phyloP scores from a whole-genome alignment of 305 asterid species.

The Fraxinus sp. region DNA sequence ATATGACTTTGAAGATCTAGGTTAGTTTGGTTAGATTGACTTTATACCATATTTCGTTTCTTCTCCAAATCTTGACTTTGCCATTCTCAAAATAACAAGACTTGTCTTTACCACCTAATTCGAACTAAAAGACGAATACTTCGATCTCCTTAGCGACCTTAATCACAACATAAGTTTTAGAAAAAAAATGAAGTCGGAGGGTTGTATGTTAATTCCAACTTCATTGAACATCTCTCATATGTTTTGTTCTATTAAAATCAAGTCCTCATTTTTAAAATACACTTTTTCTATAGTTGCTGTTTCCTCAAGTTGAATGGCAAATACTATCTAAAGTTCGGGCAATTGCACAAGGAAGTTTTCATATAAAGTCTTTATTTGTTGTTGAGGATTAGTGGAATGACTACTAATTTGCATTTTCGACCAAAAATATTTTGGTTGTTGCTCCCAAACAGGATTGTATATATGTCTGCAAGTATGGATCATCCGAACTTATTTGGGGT shows the following conservation, averaged over 20 bases:
- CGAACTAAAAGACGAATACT: too few relatives aligned
- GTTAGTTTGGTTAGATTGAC: too few relatives aligned
- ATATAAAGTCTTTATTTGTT: too few relatives aligned
- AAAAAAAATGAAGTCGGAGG: background rate
- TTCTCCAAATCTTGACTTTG: too few relatives aligned
- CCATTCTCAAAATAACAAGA: too few relatives aligned
- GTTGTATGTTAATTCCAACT: background rate
- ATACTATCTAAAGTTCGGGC: background rate
- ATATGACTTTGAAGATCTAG: too few relatives aligned
- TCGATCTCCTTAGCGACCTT: background rate
- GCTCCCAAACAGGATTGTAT: background rate
- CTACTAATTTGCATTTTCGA: too few relatives aligned
- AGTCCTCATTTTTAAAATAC: background rate
- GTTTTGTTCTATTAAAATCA: too few relatives aligned
- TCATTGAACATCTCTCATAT: background rate
- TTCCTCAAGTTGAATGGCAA: background rate
- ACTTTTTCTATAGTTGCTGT: background rate
- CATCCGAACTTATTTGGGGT: background rate
- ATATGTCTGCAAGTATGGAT: background rate
- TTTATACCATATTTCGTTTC: too few relatives aligned
- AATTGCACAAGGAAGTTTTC: background rate
- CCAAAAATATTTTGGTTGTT: background rate
- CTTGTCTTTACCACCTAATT: too few relatives aligned
- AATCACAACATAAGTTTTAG: background rate
- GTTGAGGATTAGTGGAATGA: background rate